Evolutionary conservation across 2,329 filamentous ascomycete species (phyloP).

Genomic region (Blastomyces silverae): DNA sequence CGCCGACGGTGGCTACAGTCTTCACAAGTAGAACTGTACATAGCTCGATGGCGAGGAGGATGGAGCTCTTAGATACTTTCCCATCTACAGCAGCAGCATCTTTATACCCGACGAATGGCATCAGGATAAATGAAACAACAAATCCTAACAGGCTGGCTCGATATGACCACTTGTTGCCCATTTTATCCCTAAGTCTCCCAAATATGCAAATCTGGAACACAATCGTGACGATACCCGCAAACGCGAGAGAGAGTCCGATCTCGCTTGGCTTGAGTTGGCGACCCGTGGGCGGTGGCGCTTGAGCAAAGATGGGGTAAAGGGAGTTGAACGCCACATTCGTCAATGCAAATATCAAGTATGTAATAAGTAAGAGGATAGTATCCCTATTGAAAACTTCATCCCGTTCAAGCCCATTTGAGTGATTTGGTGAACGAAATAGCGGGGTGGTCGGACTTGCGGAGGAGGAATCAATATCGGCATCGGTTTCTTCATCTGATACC

Average conservation of each 20-base stretch:
- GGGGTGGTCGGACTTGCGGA: constrained; percentile 31
- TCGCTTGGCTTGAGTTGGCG: constrained; percentile 67
- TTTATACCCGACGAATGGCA: constrained; percentile 83
- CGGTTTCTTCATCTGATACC: constrained; percentile 38
- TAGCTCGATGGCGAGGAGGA: constrained; percentile 74
- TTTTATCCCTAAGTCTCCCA: constrained; percentile 64
- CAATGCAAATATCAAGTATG: constrained; percentile 89
- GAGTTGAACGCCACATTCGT: constrained; percentile 94
- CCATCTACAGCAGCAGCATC: constrained; percentile 53
- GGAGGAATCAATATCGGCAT: constrained; percentile 41
- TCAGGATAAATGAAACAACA: constrained; percentile 72
- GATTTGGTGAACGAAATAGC: constrained; percentile 37
- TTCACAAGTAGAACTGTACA: constrained; percentile 75
- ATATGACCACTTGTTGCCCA: constrained; percentile 84
- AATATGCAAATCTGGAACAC: constrained; percentile 84
- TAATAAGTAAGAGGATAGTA: constrained; percentile 71
- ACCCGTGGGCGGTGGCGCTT: constrained; percentile 66
- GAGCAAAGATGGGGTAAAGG: constrained; percentile 86
- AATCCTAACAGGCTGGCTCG: constrained; percentile 71
- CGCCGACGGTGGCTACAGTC: constrained; percentile 82
- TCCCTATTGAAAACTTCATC: constrained; percentile 68
- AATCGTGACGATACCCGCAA: constrained; percentile 79
- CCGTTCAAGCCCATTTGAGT: constrained; percentile 45
- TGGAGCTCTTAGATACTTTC: constrained; percentile 52
- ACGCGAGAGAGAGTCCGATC: constrained; percentile 77